Evolutionary conservation across 2,329 filamentous ascomycete species (phyloP).

Genomic region (Colletotrichum sp.): DNA sequence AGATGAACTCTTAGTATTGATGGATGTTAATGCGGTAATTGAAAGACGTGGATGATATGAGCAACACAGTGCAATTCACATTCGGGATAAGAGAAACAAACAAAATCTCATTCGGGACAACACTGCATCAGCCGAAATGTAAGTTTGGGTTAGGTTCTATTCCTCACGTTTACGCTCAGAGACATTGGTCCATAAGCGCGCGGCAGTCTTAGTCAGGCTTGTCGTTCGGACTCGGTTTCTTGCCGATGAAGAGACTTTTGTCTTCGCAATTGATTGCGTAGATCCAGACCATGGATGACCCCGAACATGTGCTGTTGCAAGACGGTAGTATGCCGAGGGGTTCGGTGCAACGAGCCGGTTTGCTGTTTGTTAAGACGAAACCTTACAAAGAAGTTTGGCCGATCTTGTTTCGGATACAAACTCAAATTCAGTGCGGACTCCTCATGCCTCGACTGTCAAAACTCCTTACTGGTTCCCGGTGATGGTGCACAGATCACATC

Average conservation of each 20-base stretch:
- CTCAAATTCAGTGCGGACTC: neutral
- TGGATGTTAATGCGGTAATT: too few species aligned
- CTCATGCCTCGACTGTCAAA: neutral
- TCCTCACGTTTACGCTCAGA: too few species aligned
- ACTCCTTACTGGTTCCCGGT: neutral
- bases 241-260: neutral
- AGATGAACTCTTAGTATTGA: too few species aligned
- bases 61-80: too few species aligned
- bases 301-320: neutral
- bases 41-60: too few species aligned
- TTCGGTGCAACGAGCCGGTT: neutral
- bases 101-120: too few species aligned
- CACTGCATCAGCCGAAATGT: too few species aligned
- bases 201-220: neutral
- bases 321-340: neutral
- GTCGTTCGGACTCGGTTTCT: neutral
- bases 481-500: neutral
- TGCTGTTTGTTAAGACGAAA: neutral
- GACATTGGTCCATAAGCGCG: neutral
- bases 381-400: neutral
- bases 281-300: neutral
- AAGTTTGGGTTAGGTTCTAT: too few species aligned
- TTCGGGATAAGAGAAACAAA: too few species aligned
- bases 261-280: constrained; percentile 1
- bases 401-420: neutral